A percentile compares a stretch with the other conserved stretches of the same genome.
These are phyloP conservation scores for Oryza brachyantha DNA, from an alignment of 176 grass and related monocot species.

Conservation along the genomic window DNA sequence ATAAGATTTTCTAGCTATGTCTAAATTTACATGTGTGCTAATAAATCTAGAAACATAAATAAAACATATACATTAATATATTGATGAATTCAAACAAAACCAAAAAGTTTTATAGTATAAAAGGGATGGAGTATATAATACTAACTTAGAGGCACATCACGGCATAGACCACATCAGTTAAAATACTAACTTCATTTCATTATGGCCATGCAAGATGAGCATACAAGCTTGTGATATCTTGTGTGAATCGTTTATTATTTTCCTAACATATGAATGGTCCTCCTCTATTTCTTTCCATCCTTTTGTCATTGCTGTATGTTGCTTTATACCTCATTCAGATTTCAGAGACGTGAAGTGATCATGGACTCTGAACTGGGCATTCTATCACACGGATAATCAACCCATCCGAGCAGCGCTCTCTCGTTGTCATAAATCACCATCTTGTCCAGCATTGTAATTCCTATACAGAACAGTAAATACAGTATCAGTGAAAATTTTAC, in stretches of 20 bases:
- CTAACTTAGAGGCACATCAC: too few relatives aligned
- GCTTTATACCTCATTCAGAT: neutral
- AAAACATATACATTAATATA: too few relatives aligned
- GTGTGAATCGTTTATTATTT: constrained; percentile 19
- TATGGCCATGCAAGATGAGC: neutral
- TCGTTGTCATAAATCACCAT: constrained; percentile 95
- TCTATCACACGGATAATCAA: neutral
- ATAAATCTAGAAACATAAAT: too few relatives aligned
- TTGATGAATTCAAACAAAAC: too few relatives aligned
- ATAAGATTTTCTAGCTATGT: too few relatives aligned
- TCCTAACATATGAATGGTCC: neutral
- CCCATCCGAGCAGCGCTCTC: constrained; percentile 67
- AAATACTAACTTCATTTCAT: constrained; percentile 15
- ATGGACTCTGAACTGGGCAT: neutral
- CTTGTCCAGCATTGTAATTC: constrained; percentile 80
- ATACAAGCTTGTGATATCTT: neutral
- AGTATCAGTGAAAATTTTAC: neutral
- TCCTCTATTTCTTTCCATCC: constrained; percentile 5
- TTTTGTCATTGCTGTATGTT: constrained; percentile 4
- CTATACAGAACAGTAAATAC: neutral
- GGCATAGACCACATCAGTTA: neutral
- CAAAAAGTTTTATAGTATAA: too few relatives aligned
- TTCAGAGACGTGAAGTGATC: constrained; percentile 25
- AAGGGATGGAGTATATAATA: too few relatives aligned
- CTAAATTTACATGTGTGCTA: too few relatives aligned